Base-by-base conservation (phyloP, 163 green algal genomes). In the Chlorella variabilis region DNA sequence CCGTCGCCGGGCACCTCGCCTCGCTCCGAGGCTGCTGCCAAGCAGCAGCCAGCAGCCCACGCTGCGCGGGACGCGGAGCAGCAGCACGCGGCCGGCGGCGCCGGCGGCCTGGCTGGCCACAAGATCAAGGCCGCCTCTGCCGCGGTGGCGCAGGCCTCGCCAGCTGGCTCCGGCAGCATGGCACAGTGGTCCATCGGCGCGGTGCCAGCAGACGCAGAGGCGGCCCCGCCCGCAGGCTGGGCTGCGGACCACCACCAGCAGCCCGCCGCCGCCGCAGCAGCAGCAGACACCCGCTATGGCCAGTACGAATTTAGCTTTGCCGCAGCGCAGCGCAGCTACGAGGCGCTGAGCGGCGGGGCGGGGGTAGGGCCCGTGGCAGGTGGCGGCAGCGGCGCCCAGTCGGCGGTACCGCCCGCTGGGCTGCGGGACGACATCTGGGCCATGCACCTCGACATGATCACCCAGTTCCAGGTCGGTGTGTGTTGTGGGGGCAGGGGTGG, bases 391-490 rank as follows among this genome's bases (percentile, higher is more conserved):
- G 17, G 54, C 54, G 18, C 36, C 51, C 7, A n/a, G n/a, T 36
- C 39, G 56, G 29, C 69, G 15, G 21, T 15, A 45, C 11, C n/a
- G 17, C 29, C 69, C 20, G 58, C 38, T 9, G 75, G 59, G 39
- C 62, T 84, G 36, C 51, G 70, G 58, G 75, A 89, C 5, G 77
- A 85, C 63, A 80, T 89, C 31, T 71, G 87, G 34, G 85, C 85
- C 21, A 56, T 89, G 58, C 85, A 89, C 67, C 58, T 87, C 15
- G 85, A 89, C 45, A 84, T 89, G 76, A 38, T 89, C 2, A 76
- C 63, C 13, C 81, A 86, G 48, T 89, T 89, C 82, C 73, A 85
- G 81, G 81, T n/a, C n/a, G n/a, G n/a, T n/a, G n/a, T 82, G 31
- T 36, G 59, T 27, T 67, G n/a, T 38, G 59, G 5, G 11, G 15